Conservation (phyloP, 768 basidiomycete genomes). For the Mycena albidolilacea region DNA sequence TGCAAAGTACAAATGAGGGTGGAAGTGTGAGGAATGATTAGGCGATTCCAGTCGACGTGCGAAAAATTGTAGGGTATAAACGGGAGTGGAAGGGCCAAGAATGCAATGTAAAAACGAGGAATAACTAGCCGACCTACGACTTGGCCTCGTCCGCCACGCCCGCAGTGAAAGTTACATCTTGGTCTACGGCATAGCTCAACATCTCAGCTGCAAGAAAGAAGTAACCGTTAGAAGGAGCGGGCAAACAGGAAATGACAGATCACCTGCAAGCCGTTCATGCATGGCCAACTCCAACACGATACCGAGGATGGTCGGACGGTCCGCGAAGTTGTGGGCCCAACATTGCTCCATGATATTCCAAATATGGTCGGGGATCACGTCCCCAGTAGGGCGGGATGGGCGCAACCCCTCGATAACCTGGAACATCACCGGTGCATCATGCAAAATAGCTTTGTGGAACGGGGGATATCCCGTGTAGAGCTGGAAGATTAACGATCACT, state of each 20-base stretch:
- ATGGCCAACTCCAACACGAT: conserved; percentile 23
- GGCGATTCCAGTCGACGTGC: no score
- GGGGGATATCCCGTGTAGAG: conserved; percentile 28
- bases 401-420: conserved; percentile 22
- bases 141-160: no score
- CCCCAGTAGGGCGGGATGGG: conserved; percentile 8
- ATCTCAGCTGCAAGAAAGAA: not conserved
- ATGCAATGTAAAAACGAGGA: no score
- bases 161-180: no score
- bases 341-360: conserved; percentile 31
- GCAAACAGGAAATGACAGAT: not conserved
- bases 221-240: not conserved
- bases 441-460: conserved; percentile 11
- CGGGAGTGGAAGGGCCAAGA: no score
- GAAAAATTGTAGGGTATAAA: no score
- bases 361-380: conserved; percentile 21
- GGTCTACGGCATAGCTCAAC: not conserved
- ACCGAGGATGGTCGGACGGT: conserved; percentile 27
- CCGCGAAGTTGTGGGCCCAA: conserved; percentile 19
- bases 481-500: not conserved
- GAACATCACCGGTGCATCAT: conserved; percentile 25
- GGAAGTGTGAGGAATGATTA: no score
- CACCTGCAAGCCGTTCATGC: conserved; percentile 10
- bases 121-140: no score
- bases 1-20: no score